These are phyloP conservation scores for Lodderomyces metapsilosis DNA, from an alignment of 1,139 yeast genomes.

Conservation along the genomic window DNA sequence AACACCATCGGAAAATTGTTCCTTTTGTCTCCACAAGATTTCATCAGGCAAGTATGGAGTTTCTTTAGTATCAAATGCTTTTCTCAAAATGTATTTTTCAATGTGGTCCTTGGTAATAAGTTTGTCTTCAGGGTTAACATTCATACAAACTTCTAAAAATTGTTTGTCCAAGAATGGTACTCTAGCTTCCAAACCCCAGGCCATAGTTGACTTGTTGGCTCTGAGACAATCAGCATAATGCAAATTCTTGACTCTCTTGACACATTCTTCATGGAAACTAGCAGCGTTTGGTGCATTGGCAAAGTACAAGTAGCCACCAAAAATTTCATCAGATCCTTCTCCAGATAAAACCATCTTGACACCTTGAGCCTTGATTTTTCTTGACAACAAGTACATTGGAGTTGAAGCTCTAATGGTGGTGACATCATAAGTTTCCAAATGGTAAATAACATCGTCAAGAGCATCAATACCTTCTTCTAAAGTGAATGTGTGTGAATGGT, in stretches of 20 bases:
- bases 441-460: slow-evolving; percentile 88
- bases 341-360: slow-evolving; percentile 99
- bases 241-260: slow-evolving; percentile 92
- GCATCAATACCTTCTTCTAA: slow-evolving; percentile 96
- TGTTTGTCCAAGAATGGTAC: slow-evolving; percentile 97
- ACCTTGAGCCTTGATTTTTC: slow-evolving; percentile 99
- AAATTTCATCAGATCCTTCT: slow-evolving; percentile 98
- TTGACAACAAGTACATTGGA: slow-evolving; percentile 93
- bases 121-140: slow-evolving; percentile 91
- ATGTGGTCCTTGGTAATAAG: slow-evolving; percentile 69
- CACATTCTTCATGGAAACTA: slow-evolving; percentile 95
- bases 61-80: slow-evolving; percentile 90
- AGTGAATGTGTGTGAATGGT: slow-evolving; percentile 97
- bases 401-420: slow-evolving; percentile 99
- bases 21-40: slow-evolving; percentile 99
- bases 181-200: slow-evolving; percentile 99
- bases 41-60: slow-evolving; percentile 93
- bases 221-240: slow-evolving; percentile 96
- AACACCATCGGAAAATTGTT: slow-evolving; percentile 98
- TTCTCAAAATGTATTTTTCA: slow-evolving; percentile 93
- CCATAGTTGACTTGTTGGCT: slow-evolving; percentile 99
- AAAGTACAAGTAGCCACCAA: slow-evolving; percentile 96
- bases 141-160: slow-evolving; percentile 90
- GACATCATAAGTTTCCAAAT: slow-evolving; percentile 96
- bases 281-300: slow-evolving; percentile 92